Percentiles rank a stretch among this genome's conserved stretches.
phyloP scores from a whole-genome alignment of 169 alveolate genomes.

The Plasmodium gaboni region DNA sequence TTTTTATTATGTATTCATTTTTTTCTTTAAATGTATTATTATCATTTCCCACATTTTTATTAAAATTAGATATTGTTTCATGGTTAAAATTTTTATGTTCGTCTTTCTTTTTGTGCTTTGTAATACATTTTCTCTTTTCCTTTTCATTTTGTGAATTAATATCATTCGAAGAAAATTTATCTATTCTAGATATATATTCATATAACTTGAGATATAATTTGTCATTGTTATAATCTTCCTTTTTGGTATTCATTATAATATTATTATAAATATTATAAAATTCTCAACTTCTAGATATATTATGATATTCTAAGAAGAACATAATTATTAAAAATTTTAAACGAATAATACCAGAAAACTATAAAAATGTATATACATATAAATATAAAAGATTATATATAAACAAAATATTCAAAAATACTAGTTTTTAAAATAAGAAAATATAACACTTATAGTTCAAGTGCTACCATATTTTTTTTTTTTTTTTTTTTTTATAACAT shows the following conservation, averaged over 20 bases:
- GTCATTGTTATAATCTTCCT: slow-evolving; percentile 15
- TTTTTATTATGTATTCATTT: neutral
- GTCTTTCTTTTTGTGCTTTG: slow-evolving; percentile 4
- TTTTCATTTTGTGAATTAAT: slow-evolving; percentile 8
- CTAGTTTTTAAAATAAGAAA: too few relatives aligned
- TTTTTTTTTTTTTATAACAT: too few relatives aligned
- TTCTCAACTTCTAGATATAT: neutral
- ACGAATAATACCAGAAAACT: too few relatives aligned
- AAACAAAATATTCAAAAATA: too few relatives aligned
- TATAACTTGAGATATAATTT: slow-evolving; percentile 42
- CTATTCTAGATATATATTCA: slow-evolving; percentile 63
- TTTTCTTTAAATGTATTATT: neutral
- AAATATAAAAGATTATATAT: too few relatives aligned
- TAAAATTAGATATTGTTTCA: neutral
- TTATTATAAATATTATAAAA: too few relatives aligned
- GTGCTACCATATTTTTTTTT: too few relatives aligned
- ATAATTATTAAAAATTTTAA: too few relatives aligned
- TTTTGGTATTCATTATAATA: neutral
- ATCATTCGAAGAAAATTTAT: slow-evolving; percentile 17
- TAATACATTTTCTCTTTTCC: neutral
- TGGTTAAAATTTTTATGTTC: too few relatives aligned
- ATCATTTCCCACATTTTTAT: neutral
- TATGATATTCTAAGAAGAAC: too few relatives aligned
- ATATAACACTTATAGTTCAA: too few relatives aligned
- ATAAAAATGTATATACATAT: too few relatives aligned